Conservation (phyloP, 1,284 basidiomycete species). For the Boletus holoroseus region DNA sequence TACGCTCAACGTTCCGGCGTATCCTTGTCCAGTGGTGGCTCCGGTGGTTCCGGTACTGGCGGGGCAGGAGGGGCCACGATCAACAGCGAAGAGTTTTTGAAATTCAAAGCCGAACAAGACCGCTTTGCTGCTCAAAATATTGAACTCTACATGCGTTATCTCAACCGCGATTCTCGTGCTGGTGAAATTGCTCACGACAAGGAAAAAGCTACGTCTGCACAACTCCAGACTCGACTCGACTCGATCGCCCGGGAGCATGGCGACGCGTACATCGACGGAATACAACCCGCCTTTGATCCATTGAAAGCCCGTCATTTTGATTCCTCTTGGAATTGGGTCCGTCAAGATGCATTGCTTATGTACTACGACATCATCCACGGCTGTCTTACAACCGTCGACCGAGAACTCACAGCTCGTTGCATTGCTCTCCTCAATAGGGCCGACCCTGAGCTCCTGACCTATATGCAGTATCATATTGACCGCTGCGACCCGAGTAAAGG, state of each 20-base stretch:
- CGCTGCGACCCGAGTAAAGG: conserved; percentile 78
- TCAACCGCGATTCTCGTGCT: conserved; percentile 87
- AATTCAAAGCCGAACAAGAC: conserved; percentile 92
- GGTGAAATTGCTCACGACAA: conserved; percentile 86
- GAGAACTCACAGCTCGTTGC: conserved; percentile 94
- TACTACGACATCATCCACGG: conserved; percentile 98
- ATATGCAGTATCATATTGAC: conserved; percentile 96
- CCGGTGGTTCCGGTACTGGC: conserved; percentile 56
- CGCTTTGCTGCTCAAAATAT: conserved; percentile 90
- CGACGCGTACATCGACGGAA: conserved; percentile 89
- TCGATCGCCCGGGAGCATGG: conserved; percentile 86
- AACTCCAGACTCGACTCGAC: conserved; percentile 85
- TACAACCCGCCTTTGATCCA: conserved; percentile 89
- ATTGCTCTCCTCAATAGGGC: conserved; percentile 97
- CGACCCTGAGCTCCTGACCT: conserved; percentile 82
- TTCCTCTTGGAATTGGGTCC: conserved; percentile 99
- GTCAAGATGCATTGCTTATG: conserved; percentile 92
- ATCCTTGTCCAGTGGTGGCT: conserved; percentile 66
- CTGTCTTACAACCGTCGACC: conserved; percentile 85
- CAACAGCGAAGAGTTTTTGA: conserved; percentile 97
- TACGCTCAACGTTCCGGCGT: conserved; percentile 90
- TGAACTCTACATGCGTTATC: conserved; percentile 94
- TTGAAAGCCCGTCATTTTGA: conserved; percentile 97
- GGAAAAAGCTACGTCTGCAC: conserved; percentile 69
- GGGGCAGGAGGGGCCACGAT: conserved; percentile 77